A percentile compares a stretch with the other conserved stretches of the same genome.
Evolutionary conservation across 2,329 filamentous ascomycete species (phyloP).

Genomic region (Didymellaceae sp.): DNA sequence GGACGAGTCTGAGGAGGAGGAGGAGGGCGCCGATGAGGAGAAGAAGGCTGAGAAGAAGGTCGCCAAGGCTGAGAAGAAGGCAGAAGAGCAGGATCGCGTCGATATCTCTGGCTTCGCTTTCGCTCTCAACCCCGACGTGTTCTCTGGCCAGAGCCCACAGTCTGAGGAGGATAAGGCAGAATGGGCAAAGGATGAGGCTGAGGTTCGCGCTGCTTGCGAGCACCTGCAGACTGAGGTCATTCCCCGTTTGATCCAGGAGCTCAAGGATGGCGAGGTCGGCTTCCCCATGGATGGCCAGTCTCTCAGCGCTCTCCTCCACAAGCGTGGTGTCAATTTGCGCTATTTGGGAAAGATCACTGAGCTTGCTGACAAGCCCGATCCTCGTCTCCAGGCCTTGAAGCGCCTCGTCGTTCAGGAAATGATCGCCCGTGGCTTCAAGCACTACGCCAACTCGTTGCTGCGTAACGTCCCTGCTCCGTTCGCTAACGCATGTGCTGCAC

Average conservation of each 20-base stretch:
- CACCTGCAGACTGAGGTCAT: constrained; percentile 80
- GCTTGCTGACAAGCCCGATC: constrained; percentile 64
- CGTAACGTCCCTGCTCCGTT: constrained; percentile 80
- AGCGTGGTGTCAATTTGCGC: constrained; percentile 94
- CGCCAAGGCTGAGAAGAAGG: constrained; percentile 25
- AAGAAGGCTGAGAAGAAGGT: constrained; percentile 24
- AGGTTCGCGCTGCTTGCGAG: constrained; percentile 82
- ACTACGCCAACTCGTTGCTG: constrained; percentile 80
- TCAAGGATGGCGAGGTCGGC: constrained; percentile 90
- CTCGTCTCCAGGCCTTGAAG: constrained; percentile 77
- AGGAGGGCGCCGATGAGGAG: constrained; percentile 32
- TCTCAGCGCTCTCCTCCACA: constrained; percentile 85
- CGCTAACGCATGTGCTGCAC: constrained; percentile 78
- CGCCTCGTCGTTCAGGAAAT: constrained; percentile 87
- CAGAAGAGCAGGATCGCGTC: constrained; percentile 68
- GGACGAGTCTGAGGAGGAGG: constrained; percentile 41
- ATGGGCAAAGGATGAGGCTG: constrained; percentile 81
- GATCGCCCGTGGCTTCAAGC: constrained; percentile 95
- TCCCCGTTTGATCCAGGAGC: constrained; percentile 83
- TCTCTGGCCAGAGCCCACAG: constrained; percentile 89
- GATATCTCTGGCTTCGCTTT: constrained; percentile 89
- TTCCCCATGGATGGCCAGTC: constrained; percentile 99
- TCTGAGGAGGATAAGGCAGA: constrained; percentile 88
- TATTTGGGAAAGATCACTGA: constrained; percentile 88
- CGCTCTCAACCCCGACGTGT: constrained; percentile 91